Base-by-base conservation (phyloP, 257 asterid species). In the Ilex asprella region DNA sequence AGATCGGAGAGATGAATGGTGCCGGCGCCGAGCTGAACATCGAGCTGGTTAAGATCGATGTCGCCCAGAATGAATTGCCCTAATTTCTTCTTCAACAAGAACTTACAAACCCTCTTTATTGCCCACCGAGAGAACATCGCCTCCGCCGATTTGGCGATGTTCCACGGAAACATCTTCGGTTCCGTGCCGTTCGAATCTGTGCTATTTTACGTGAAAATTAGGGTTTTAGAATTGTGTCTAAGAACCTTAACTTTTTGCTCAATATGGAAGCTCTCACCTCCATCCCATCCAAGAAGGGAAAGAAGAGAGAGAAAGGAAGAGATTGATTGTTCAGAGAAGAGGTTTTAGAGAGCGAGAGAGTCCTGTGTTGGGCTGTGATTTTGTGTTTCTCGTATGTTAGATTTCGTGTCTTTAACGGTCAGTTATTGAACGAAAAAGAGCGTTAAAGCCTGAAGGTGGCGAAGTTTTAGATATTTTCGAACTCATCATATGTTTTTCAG, bases 121-220 rank as follows among this genome's bases (percentile, higher is more conserved):
- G 99, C 99, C 99, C 96, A 93, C 60, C 97, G 99, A 51, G 97
- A 87, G 81, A 93, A 84, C 96, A 85, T 78, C 79, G 94, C 89
- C 86, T 93, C 97, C 43, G 99, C 96, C 74, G 96, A 85, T 81
- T 86, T 89, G 51, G 99, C 76, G 61, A 92, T 77, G 68, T 76
- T 79, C 97, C 97, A 92, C 43, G 89, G 73, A 75, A 92, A 89
- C 99, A 93, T 93, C 76, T 43, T 69, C 67, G 3, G 5, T 14
- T 16, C 30, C 30, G 5, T 53, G 2, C 30, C 10, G 30, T 21
- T 53, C 57, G n/a, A 16, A 53, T 7, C 15, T 8, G 2, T 10
- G 29, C 30, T 53, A 8, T 14, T 6, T 14, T 16, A 27, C 30
- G 30, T 9, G 16, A 14, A 53, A 53, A 15, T 53, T 53, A 53